These are phyloP conservation scores for Hyaloscypha hepaticicola DNA, from an alignment of 495 filamentous ascomycete genomes.

Conservation along the genomic window DNA sequence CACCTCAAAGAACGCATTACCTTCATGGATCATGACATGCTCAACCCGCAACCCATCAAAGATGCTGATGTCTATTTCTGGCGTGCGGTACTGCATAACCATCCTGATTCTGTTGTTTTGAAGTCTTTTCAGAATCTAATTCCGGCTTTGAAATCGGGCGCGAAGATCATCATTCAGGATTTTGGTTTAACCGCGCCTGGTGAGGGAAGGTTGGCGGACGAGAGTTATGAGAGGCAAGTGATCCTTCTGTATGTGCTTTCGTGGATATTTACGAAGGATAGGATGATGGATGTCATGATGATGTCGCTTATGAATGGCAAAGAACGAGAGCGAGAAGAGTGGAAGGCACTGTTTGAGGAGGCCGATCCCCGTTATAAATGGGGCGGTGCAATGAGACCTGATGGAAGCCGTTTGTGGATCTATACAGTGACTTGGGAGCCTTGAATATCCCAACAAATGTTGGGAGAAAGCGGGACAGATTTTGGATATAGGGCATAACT, in stretches of 20 bases:
- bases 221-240: slow-evolving; percentile 25
- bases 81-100: slow-evolving; percentile 55
- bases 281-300: slow-evolving; percentile 34
- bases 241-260: slow-evolving; percentile 26
- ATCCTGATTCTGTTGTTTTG: slow-evolving; percentile 42
- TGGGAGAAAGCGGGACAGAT: neutral
- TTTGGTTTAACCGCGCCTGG: slow-evolving; percentile 37
- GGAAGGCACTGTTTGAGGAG: slow-evolving; percentile 31
- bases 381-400: slow-evolving; percentile 6
- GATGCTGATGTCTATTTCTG: slow-evolving; percentile 55
- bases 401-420: slow-evolving; percentile 22
- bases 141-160: slow-evolving; percentile 40
- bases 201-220: slow-evolving; percentile 21
- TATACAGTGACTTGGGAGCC: slow-evolving; percentile 26
- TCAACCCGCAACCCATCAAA: slow-evolving; percentile 45
- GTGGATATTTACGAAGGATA: neutral
- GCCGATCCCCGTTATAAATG: slow-evolving; percentile 13
- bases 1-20: slow-evolving; percentile 39
- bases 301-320: slow-evolving; percentile 35
- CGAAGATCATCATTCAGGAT: slow-evolving; percentile 48
- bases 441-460: neutral
- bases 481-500: no score
- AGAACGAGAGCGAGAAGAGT: slow-evolving; percentile 34
- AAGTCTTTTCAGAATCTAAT: slow-evolving; percentile 44
- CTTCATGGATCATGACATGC: slow-evolving; percentile 50